Conservation (phyloP, 2,329 filamentous ascomycete genomes). For the Stachybotrys echinatus region DNA sequence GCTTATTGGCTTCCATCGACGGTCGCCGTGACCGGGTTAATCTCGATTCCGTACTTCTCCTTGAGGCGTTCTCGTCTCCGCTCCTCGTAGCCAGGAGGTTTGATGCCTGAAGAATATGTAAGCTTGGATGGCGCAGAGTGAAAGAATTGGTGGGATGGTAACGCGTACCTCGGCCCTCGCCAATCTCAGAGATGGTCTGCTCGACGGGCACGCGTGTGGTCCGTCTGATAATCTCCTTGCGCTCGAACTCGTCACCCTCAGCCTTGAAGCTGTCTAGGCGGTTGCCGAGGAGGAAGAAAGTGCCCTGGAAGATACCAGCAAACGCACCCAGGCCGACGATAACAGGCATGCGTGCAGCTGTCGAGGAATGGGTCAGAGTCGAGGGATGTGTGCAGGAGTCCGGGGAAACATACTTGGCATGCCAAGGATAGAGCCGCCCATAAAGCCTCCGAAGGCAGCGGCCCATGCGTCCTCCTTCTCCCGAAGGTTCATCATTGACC, state of each 20-base stretch:
- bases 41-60: slow-evolving; percentile 83
- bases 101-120: slow-evolving; percentile 61
- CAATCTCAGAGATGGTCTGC: slow-evolving; percentile 75
- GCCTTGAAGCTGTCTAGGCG: slow-evolving; percentile 47
- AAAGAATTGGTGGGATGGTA: background rate
- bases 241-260: slow-evolving; percentile 65
- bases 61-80: slow-evolving; percentile 74
- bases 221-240: slow-evolving; percentile 69
- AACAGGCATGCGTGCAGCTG: slow-evolving; percentile 55
- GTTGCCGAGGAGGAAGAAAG: slow-evolving; percentile 65
- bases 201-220: slow-evolving; percentile 69
- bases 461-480: slow-evolving; percentile 79
- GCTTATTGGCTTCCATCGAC: slow-evolving; percentile 36
- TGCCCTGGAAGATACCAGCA: slow-evolving; percentile 52
- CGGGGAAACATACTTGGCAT: slow-evolving; percentile 56
- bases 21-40: slow-evolving; percentile 58
- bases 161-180: slow-evolving; percentile 76
- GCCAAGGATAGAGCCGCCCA: slow-evolving; percentile 68
- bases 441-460: slow-evolving; percentile 68
- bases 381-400: slow-evolving; percentile 1
- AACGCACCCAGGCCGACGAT: slow-evolving; percentile 61
- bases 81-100: slow-evolving; percentile 78
- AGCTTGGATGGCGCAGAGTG: background rate
- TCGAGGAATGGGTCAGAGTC: slow-evolving; percentile 2
- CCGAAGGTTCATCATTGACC: slow-evolving; percentile 76